Base-by-base conservation (phyloP, 495 filamentous ascomycete genomes). In the Lophiotrema nucula region DNA sequence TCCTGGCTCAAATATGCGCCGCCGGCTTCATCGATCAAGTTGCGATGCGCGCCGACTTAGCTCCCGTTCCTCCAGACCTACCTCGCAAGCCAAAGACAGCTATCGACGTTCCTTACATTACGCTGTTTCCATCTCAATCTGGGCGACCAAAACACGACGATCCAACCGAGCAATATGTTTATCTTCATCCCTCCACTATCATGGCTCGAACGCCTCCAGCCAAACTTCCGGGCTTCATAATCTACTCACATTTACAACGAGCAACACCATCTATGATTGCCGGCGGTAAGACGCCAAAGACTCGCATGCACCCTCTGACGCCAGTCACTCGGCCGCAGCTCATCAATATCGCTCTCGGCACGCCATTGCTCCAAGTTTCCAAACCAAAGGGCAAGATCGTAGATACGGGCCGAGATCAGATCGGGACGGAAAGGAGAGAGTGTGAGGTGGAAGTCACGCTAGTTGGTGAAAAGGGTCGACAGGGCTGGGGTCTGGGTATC, bases 21-120 rank as follows among this genome's bases (percentile, higher is more conserved):
- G 88, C 91, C 0, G 95, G 91, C 2, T 99, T 96, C 76, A 85
- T 99, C 61, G 95, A 97, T 74, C 87, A 97, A 55, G 80, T 99
- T 46, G 95, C 95, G 47, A 92, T 97, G 67, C 89, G 93, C 56
- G 90, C 90, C 2, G 92, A 97, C 69, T 77, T 92, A 10, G 77
- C 88, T 0, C 88, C 90, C 3, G 77, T 77, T 16, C 88, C 90
- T 1, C 88, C 88, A 2, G 85, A 87, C 51, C 77, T 82, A 54
- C 69, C 76, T 3, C 79, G 88, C 18, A 89, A 88, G 31, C 88
- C 90, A 0, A 85, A 81, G 42, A 81, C 87, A 42, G 89, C 91
- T 0, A 90, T 89, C 47, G 89, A 97, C 67, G 87, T 96, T 2
- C 88, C 92, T 2, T 99, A 97, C 70, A 63, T 96, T 2, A 90